Evolutionary conservation across 2,329 filamentous ascomycete species (phyloP).

Genomic region (Zymoseptoria passerinii): DNA sequence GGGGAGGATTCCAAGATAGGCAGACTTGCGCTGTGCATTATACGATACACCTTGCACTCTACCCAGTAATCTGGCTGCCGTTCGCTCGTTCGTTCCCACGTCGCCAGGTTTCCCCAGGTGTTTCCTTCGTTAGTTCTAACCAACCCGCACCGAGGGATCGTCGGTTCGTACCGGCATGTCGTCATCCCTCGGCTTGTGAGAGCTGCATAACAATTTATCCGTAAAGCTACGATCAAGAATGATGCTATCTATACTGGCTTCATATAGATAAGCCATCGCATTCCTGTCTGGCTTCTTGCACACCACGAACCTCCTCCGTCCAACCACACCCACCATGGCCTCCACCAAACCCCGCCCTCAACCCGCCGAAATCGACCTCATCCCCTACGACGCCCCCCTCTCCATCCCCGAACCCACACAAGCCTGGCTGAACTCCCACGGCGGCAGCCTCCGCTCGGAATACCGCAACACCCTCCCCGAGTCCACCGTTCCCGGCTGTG

Average conservation of each 20-base stretch:
- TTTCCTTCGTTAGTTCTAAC: not conserved
- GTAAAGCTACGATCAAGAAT: not conserved
- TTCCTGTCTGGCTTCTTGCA: not conserved
- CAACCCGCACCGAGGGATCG: not conserved
- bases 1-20: not conserved
- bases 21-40: not conserved
- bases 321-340: not conserved
- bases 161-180: not conserved
- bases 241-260: too few species aligned
- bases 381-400: constrained; percentile 1
- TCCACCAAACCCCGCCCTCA: not conserved
- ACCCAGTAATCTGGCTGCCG: not conserved
- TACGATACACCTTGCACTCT: not conserved
- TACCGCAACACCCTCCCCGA: not conserved
- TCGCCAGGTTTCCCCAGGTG: not conserved
- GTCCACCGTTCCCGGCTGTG: not conserved
- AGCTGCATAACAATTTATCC: not conserved
- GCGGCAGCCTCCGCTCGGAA: not conserved
- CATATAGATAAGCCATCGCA: not conserved
- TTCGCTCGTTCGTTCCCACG: not conserved
- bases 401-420: not conserved
- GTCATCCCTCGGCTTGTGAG: not conserved
- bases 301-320: too few species aligned
- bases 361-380: constrained; percentile 1
- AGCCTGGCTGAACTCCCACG: not conserved